phyloP scores from a whole-genome alignment of 352 stramenopile species.

The Phytopythium boreale region DNA sequence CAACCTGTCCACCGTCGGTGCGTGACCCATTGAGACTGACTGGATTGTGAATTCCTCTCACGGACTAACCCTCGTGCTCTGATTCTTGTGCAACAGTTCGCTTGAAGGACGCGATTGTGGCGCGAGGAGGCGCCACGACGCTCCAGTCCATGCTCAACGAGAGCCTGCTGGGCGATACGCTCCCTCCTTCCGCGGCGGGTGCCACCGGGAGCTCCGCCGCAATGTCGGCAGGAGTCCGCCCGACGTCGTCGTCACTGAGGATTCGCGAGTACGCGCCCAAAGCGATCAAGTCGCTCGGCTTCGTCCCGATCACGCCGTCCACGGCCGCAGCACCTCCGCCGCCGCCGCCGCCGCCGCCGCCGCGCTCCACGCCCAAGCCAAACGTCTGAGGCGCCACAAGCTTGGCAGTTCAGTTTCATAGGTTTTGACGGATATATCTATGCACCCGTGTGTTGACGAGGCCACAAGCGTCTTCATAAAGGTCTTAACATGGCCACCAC shows the following conservation, averaged over 20 bases:
- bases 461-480: too few relatives aligned
- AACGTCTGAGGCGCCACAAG: background rate
- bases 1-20: slow-evolving; percentile 67
- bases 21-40: slow-evolving; percentile 6
- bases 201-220: background rate
- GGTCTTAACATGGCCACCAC: too few relatives aligned
- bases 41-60: background rate
- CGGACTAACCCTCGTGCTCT: slow-evolving; percentile 1
- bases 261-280: slow-evolving; percentile 80
- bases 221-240: slow-evolving; percentile 7
- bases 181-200: background rate
- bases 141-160: slow-evolving; percentile 70
- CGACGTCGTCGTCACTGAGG: slow-evolving; percentile 59
- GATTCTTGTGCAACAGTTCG: slow-evolving; percentile 22
- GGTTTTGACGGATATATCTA: too few relatives aligned
- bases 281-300: slow-evolving; percentile 67
- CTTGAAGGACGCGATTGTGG: slow-evolving; percentile 47
- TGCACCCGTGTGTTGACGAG: too few relatives aligned
- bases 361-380: background rate
- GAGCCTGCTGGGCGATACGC: slow-evolving; percentile 15
- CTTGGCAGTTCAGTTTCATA: too few relatives aligned
- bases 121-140: slow-evolving; percentile 45
- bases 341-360: slow-evolving; percentile 6
- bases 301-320: slow-evolving; percentile 32
- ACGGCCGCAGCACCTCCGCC: background rate